Percentiles rank a stretch among this genome's conserved stretches.
These are phyloP conservation scores for Panus rudis DNA, from an alignment of 768 basidiomycete species.

Conservation along the genomic window DNA sequence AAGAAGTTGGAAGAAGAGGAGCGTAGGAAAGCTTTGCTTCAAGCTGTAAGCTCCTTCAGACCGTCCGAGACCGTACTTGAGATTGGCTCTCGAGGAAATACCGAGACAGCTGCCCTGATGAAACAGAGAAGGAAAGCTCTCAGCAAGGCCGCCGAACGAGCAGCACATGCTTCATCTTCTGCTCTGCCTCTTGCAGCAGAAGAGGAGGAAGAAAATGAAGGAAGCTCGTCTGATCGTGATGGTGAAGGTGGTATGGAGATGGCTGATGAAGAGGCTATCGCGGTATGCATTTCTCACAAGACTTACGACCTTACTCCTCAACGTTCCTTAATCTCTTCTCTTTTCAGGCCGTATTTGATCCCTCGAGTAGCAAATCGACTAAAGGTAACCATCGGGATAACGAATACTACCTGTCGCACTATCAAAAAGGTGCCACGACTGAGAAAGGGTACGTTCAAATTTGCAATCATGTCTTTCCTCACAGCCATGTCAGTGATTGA, in stretches of 20 bases:
- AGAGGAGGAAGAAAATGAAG: slow-evolving; percentile 29
- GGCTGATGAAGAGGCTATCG: slow-evolving; percentile 75
- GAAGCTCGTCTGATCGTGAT: slow-evolving; percentile 13
- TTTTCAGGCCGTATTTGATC: slow-evolving; percentile 60
- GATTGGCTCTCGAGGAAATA: slow-evolving; percentile 65
- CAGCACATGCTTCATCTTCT: slow-evolving; percentile 28
- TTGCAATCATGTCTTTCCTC: not conserved
- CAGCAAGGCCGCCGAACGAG: slow-evolving; percentile 51
- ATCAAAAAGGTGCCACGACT: slow-evolving; percentile 77
- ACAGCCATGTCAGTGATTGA: not conserved
- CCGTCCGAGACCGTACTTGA: slow-evolving; percentile 92
- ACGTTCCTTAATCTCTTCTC: not conserved
- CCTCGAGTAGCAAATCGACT: slow-evolving; percentile 32
- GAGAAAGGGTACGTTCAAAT: slow-evolving; percentile 75
- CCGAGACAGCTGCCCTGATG: slow-evolving; percentile 68
- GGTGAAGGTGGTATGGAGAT: slow-evolving; percentile 43
- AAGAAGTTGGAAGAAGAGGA: slow-evolving; percentile 40
- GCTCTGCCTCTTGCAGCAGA: slow-evolving; percentile 25
- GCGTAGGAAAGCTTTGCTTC: slow-evolving; percentile 59
- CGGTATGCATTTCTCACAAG: slow-evolving; percentile 32
- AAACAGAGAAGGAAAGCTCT: slow-evolving; percentile 79
- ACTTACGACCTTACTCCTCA: slow-evolving; percentile 1
- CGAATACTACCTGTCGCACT: slow-evolving; percentile 89
- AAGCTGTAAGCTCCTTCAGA: slow-evolving; percentile 72
- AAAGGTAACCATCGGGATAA: slow-evolving; percentile 62